phyloP scores from a whole-genome alignment of 495 filamentous ascomycete species.

The Stereocaulon alpinum region DNA sequence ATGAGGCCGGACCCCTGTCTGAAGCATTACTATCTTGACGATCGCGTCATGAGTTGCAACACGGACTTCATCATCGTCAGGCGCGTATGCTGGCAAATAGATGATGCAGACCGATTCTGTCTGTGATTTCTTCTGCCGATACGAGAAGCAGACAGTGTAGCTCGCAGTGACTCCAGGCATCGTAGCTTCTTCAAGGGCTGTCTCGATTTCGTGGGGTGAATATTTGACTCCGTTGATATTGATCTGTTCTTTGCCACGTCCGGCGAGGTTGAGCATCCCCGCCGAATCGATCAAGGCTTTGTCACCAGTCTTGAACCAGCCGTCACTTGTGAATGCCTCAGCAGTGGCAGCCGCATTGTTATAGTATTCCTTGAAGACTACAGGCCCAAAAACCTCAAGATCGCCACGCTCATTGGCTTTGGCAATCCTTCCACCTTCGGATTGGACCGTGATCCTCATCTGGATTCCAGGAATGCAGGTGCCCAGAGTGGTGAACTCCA shows the following conservation, averaged over 20 bases:
- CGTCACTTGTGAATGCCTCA: slow-evolving; percentile 56
- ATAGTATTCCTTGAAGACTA: slow-evolving; percentile 68
- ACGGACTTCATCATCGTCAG: slow-evolving; percentile 2
- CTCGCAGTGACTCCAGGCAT: slow-evolving; percentile 26
- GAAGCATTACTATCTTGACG: neutral
- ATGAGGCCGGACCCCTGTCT: slow-evolving; percentile 9
- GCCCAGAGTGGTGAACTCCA: slow-evolving; percentile 33
- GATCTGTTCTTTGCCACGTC: slow-evolving; percentile 45
- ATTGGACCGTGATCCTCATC: slow-evolving; percentile 31
- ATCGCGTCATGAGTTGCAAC: slow-evolving; percentile 6
- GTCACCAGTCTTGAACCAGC: slow-evolving; percentile 81
- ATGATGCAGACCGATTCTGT: slow-evolving; percentile 33
- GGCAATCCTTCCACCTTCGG: neutral
- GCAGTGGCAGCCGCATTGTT: slow-evolving; percentile 57
- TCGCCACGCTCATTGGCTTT: slow-evolving; percentile 17
- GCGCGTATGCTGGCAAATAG: slow-evolving; percentile 25
- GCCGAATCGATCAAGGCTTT: slow-evolving; percentile 47
- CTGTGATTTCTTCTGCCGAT: slow-evolving; percentile 20
- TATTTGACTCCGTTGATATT: slow-evolving; percentile 46
- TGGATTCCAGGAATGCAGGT: slow-evolving; percentile 31
- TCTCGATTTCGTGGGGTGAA: slow-evolving; percentile 33
- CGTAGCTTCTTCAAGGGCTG: slow-evolving; percentile 31
- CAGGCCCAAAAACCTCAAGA: slow-evolving; percentile 36
- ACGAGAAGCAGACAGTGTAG: slow-evolving; percentile 27
- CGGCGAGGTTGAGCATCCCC: slow-evolving; percentile 45